These are phyloP conservation scores for Quercus ilex DNA, from an alignment of 306 rosid species.

Conservation along the genomic window DNA sequence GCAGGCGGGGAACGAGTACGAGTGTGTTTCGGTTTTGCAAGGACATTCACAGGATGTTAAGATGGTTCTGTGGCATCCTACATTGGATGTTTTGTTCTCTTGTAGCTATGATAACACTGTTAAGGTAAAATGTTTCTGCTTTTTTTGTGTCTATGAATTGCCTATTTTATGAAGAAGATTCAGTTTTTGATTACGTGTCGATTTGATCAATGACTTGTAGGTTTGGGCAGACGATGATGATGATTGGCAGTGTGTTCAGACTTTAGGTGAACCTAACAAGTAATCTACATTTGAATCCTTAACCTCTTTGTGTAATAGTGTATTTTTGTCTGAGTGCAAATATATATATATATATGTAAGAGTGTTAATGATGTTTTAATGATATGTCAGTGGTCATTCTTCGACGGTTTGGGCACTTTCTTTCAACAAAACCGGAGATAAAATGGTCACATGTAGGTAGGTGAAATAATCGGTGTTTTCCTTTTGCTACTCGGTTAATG, in stretches of 20 bases:
- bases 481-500: background rate
- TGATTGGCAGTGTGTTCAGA: slow-evolving; percentile 88
- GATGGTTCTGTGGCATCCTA: slow-evolving; percentile 98
- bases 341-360: too few relatives aligned
- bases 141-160: background rate
- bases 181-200: background rate
- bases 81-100: slow-evolving; percentile 76
- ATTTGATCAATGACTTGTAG: slow-evolving; percentile 36
- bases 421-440: slow-evolving; percentile 73
- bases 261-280: slow-evolving; percentile 75
- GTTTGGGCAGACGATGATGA: slow-evolving; percentile 95
- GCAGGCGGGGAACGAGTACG: slow-evolving; percentile 71
- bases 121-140: slow-evolving; percentile 47
- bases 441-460: slow-evolving; percentile 90
- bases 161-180: too few relatives aligned
- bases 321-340: background rate
- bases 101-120: slow-evolving; percentile 87
- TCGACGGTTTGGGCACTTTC: slow-evolving; percentile 95
- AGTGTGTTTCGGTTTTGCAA: slow-evolving; percentile 83
- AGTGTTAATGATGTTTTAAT: background rate
- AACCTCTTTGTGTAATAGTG: background rate
- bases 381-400: slow-evolving; percentile 73
- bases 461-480: background rate
- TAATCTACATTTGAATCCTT: slow-evolving; percentile 20
- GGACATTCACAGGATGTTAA: slow-evolving; percentile 95